Conservation (phyloP, 805 yeast genomes). For the Yamadazyma tumulicola region DNA sequence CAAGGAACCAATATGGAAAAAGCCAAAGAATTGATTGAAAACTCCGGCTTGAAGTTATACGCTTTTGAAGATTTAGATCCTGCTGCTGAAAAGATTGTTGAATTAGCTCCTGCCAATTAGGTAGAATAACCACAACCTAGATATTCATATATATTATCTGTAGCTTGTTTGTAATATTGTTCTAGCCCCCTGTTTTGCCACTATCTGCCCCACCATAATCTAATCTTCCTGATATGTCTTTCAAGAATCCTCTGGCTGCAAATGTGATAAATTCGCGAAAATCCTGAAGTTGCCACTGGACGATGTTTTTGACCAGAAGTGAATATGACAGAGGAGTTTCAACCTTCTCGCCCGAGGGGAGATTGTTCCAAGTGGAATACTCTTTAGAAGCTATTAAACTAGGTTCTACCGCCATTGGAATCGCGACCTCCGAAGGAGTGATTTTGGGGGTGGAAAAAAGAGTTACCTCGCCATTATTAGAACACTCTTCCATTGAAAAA, state of each 20-base stretch:
- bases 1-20: slow-evolving; percentile 95
- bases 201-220: not conserved
- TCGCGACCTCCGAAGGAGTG: slow-evolving; percentile 92
- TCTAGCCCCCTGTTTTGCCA: no score
- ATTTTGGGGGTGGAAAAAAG: slow-evolving; percentile 95
- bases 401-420: slow-evolving; percentile 98
- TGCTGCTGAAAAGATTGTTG: slow-evolving; percentile 94
- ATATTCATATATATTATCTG: not conserved
- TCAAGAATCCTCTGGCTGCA: no score
- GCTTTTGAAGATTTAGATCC: slow-evolving; percentile 91
- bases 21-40: slow-evolving; percentile 80
- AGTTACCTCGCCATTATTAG: slow-evolving; percentile 88
- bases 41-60: slow-evolving; percentile 90
- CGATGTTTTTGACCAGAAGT: slow-evolving; percentile 97
- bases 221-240: no score
- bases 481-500: slow-evolving; percentile 91
- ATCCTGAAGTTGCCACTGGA: not conserved
- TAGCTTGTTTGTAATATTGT: not conserved
- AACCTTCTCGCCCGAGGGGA: slow-evolving; percentile 98
- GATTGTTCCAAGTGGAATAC: slow-evolving; percentile 96
- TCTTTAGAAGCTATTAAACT: slow-evolving; percentile 94
- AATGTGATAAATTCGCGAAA: not conserved
- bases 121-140: not conserved
- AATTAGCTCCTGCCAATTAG: slow-evolving; percentile 44
- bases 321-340: slow-evolving; percentile 99